A percentile compares a stretch with the other conserved stretches of the same genome.
Conservation (phyloP, 345 rosid genomes). For the Nasturtium officinale region DNA sequence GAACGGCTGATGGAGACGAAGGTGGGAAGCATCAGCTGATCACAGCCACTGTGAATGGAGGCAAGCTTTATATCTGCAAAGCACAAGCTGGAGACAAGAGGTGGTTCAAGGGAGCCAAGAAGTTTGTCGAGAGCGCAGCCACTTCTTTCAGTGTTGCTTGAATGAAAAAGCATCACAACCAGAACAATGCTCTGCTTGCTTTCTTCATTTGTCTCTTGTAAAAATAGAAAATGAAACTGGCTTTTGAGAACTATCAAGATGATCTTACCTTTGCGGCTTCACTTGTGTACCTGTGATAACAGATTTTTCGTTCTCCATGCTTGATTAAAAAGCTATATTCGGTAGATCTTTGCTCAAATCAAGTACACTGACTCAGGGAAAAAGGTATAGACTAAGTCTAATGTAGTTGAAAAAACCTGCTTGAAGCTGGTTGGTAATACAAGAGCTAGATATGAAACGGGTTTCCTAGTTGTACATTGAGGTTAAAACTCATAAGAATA, state of each 20-base stretch:
- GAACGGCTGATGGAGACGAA: constrained; percentile 98
- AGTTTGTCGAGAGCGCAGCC: constrained; percentile 71
- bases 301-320: constrained; percentile 10
- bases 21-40: constrained; percentile 93
- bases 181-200: constrained; percentile 34
- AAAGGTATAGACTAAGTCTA: not conserved
- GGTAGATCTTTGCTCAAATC: constrained; percentile 1
- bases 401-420: constrained; percentile 12
- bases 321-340: not conserved
- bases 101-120: constrained; percentile 97
- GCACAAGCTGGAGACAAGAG: constrained; percentile 99
- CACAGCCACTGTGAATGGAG: constrained; percentile 70
- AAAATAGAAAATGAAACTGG: constrained; percentile 35
- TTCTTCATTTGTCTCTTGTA: constrained; percentile 42
- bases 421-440: constrained; percentile 15
- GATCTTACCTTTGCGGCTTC: constrained; percentile 37
- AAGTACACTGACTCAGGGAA: not conserved
- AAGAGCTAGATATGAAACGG: not conserved
- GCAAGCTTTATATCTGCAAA: constrained; percentile 93
- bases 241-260: constrained; percentile 43
- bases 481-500: not conserved
- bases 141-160: constrained; percentile 88
- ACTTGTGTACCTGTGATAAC: constrained; percentile 31
- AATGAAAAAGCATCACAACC: constrained; percentile 30
- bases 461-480: not conserved